phyloP scores from a whole-genome alignment of 2,329 filamentous ascomycete species.

The Xenosphaeropsis pyriputrescens region DNA sequence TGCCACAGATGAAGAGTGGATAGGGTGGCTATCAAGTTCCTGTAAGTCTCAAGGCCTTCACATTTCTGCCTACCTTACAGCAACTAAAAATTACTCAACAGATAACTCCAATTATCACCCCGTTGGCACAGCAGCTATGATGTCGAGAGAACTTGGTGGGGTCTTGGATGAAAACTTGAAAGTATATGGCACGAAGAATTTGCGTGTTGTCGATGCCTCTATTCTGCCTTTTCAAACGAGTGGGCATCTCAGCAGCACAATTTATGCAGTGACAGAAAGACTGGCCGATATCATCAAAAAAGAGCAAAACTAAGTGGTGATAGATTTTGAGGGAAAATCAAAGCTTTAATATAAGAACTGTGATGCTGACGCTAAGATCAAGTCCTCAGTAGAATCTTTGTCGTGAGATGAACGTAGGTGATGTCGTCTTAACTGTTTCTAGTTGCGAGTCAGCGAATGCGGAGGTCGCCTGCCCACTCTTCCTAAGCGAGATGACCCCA shows the following conservation, averaged over 20 bases:
- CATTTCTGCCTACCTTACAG: too few relatives aligned
- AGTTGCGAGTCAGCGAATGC: too few relatives aligned
- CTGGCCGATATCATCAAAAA: conserved; percentile 3
- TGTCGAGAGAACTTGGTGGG: conserved; percentile 16
- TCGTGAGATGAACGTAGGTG: too few relatives aligned
- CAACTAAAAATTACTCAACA: neutral
- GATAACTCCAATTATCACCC: conserved; percentile 5
- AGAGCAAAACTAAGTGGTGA: too few relatives aligned
- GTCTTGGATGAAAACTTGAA: conserved; percentile 20
- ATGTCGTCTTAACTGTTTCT: too few relatives aligned
- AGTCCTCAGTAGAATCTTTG: too few relatives aligned
- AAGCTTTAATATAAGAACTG: too few relatives aligned
- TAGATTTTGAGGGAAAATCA: too few relatives aligned
- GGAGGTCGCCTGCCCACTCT: too few relatives aligned
- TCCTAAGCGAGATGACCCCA: too few relatives aligned
- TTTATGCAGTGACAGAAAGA: conserved; percentile 3
- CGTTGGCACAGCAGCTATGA: conserved; percentile 7
- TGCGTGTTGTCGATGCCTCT: conserved; percentile 2
- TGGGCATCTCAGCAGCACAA: neutral
- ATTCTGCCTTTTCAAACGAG: conserved; percentile 2
- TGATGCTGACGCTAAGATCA: too few relatives aligned
- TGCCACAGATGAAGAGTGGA: conserved; percentile 4
- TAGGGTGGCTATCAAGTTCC: neutral
- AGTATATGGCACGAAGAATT: conserved; percentile 16
- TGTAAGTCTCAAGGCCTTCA: too few relatives aligned